A percentile compares a stretch with the other conserved stretches of the same genome.
phyloP scores from a whole-genome alignment of 306 rosid species.

The Ammopiptanthus mongolicus region DNA sequence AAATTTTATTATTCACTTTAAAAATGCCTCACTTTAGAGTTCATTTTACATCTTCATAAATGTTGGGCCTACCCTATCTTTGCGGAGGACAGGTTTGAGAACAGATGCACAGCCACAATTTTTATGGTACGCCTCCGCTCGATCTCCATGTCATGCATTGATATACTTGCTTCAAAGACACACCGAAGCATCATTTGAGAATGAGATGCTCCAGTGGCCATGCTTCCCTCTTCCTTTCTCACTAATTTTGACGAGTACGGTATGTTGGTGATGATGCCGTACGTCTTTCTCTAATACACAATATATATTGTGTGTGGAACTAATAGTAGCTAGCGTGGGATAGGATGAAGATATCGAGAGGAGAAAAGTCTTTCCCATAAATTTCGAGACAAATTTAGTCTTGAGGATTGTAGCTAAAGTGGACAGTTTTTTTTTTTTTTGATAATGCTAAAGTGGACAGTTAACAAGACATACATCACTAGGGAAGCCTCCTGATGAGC shows the following conservation, averaged over 20 bases:
- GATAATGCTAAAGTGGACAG: background rate
- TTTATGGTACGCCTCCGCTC: slow-evolving; percentile 71
- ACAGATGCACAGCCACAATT: slow-evolving; percentile 63
- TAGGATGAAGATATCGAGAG: slow-evolving; percentile 28
- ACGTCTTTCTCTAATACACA: background rate
- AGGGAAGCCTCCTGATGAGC: background rate
- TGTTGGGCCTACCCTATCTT: no score
- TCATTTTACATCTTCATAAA: no score
- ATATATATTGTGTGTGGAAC: background rate
- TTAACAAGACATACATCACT: slow-evolving; percentile 17
- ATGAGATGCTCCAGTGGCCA: slow-evolving; percentile 39
- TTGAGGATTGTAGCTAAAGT: background rate
- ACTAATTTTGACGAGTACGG: background rate
- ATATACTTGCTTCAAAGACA: slow-evolving; percentile 56
- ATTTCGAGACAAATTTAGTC: slow-evolving; percentile 12
- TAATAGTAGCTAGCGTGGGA: background rate
- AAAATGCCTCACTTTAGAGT: no score
- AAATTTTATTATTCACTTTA: no score
- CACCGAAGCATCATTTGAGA: slow-evolving; percentile 34
- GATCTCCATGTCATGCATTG: slow-evolving; percentile 43
- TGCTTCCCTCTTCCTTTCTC: slow-evolving; percentile 8
- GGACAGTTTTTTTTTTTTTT: no score
- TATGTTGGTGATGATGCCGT: background rate
- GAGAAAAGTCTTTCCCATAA: background rate
- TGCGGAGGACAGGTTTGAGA: slow-evolving; percentile 18